Conservation (phyloP, 352 stramenopile species). For the Phytopythium kandeliae region DNA sequence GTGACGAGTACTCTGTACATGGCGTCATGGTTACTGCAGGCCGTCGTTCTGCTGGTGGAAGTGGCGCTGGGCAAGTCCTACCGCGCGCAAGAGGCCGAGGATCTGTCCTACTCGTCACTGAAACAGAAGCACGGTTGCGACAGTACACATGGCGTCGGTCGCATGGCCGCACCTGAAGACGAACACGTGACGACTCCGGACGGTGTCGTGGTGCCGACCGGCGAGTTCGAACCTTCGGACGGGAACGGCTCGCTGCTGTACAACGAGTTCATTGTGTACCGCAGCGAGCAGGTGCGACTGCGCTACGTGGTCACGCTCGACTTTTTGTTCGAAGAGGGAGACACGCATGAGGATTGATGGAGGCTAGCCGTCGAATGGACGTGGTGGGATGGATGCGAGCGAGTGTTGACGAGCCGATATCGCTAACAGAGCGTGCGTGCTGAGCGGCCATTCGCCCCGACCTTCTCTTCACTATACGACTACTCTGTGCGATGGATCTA, state of each 20-base stretch:
- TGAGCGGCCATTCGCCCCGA: background rate
- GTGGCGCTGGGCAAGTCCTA: conserved; percentile 40
- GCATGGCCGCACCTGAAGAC: conserved; percentile 15
- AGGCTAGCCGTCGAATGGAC: background rate
- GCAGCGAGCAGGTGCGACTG: conserved; percentile 56
- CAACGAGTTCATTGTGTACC: conserved; percentile 78
- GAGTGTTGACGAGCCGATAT: background rate
- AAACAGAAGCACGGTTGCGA: conserved; percentile 24
- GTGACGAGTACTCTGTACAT: background rate
- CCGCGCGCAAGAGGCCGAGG: conserved; percentile 22
- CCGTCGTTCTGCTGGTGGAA: conserved; percentile 57
- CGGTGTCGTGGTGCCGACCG: conserved; percentile 30
- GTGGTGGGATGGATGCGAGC: background rate
- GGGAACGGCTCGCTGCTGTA: conserved; percentile 51
- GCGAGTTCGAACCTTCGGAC: conserved; percentile 24
- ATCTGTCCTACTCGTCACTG: conserved; percentile 40
- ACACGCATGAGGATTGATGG: background rate
- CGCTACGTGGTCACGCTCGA: conserved; percentile 54
- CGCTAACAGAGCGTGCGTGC: too few relatives aligned
- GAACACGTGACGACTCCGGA: conserved; percentile 36
- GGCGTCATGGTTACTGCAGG: conserved; percentile 11
- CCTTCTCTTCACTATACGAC: background rate
- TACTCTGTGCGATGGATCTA: background rate
- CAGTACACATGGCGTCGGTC: conserved; percentile 27
- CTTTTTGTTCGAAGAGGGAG: conserved; percentile 36